These are phyloP conservation scores for Xylaria hypoxylon DNA, from an alignment of 2,329 filamentous ascomycete genomes.

Conservation along the genomic window DNA sequence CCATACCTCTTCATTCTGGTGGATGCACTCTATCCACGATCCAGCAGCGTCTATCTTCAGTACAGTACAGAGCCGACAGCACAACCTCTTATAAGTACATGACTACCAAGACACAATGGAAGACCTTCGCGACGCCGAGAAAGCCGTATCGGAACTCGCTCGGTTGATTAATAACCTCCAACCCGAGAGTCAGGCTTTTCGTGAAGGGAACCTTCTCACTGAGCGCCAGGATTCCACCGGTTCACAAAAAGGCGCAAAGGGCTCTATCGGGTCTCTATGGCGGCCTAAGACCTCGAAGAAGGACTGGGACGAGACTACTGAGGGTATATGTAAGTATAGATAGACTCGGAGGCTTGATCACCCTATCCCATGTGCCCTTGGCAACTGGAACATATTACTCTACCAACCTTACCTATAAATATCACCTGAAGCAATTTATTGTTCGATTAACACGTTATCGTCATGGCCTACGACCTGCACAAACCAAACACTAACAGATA, in stretches of 20 bases:
- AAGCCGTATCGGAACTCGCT: conserved; percentile 43
- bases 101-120: conserved; percentile 38
- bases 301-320: conserved; percentile 43
- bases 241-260: conserved; percentile 33
- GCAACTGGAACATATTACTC: background rate
- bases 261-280: conserved; percentile 30
- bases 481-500: conserved; percentile 22
- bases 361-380: background rate
- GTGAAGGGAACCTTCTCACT: conserved; percentile 19
- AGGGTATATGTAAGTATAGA: conserved; percentile 38
- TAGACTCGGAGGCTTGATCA: background rate
- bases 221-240: conserved; percentile 39
- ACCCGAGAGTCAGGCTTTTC: conserved; percentile 19
- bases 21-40: background rate
- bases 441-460: background rate
- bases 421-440: background rate
- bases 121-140: conserved; percentile 45
- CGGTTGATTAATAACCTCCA: conserved; percentile 41
- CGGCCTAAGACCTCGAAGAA: conserved; percentile 36
- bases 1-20: conserved; percentile 3
- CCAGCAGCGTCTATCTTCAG: background rate
- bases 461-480: background rate
- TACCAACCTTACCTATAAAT: background rate
- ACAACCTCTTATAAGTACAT: background rate
- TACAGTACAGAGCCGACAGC: background rate